Conservation (phyloP, 352 stramenopile species). For the Phytophthora multivora region DNA sequence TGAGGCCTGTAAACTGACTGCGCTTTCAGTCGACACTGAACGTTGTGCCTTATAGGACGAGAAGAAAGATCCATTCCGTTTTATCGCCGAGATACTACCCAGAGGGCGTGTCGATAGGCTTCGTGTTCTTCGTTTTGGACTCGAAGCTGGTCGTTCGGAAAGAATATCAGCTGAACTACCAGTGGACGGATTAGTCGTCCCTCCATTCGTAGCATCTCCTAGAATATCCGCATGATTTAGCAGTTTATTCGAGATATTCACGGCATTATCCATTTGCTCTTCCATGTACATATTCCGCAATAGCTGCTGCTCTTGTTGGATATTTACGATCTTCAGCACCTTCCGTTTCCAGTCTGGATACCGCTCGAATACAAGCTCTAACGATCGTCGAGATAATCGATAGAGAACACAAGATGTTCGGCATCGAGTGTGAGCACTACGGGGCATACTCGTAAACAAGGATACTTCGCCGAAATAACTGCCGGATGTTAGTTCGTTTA, state of each 20-base stretch:
- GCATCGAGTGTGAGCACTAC: conserved; percentile 47
- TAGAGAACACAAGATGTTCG: conserved; percentile 69
- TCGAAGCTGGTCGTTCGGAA: not conserved
- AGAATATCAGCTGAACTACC: conserved; percentile 6
- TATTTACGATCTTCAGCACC: conserved; percentile 59
- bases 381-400: conserved; percentile 44
- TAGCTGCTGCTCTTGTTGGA: conserved; percentile 56
- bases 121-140: not conserved
- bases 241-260: conserved; percentile 12
- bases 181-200: not conserved
- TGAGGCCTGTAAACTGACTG: not conserved
- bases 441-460: conserved; percentile 55
- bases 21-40: conserved; percentile 13
- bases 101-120: conserved; percentile 4
- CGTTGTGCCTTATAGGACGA: conserved; percentile 36
- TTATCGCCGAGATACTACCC: conserved; percentile 1
- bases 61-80: conserved; percentile 21
- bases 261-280: conserved; percentile 54
- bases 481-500: conserved; percentile 56
- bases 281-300: conserved; percentile 63
- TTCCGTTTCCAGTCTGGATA: conserved; percentile 72
- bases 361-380: conserved; percentile 65
- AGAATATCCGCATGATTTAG: conserved; percentile 24
- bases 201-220: not conserved
- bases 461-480: conserved; percentile 67